Base-by-base conservation (phyloP, 2,329 filamentous ascomycete genomes). In the Trichoderma aggressivum region DNA sequence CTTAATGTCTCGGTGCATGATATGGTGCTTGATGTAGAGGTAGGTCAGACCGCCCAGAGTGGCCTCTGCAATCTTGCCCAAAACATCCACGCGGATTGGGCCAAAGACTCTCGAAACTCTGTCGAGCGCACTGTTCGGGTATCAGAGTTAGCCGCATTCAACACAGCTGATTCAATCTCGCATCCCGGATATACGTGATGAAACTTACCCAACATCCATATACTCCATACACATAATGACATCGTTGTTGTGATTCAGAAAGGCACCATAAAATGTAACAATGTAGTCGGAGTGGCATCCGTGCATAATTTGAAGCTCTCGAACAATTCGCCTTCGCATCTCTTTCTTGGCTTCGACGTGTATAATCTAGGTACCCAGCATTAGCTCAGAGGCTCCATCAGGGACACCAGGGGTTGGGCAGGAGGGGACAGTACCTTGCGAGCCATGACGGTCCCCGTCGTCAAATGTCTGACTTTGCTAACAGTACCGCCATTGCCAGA, bases 151-250 rank as follows among this genome's bases (percentile, higher is more conserved):
- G 60, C 24, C 36, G 30, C 34, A 26, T n/a, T 28, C 21, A 12
- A 11, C 6, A 7, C 10, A 21, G 10, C 7, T 21, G 32, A 30
- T 8, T 10, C 21, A 50, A 28, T 21, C 3, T 30, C 26, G n/a
- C 14, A 50, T 26, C 10, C 11, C 7, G 34, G 12, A 24, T 2
- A 24, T 16, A 36, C 7, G 16, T 10, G 12, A 34, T 8, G 12
- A 34, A 67, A 84, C 93, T 82, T 87, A 98, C 96, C 96, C 96
- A 80, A 95, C 94, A 82, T 99, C 96, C 94, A 97, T 97, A 80
- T 99, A 98, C 81, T 99, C 96, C 96, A 99, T 99, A 82, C 96
- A 99, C 91, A 99, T 95, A 76, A 98, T 97, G 72, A 99, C 97
- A 83, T 99, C 96, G 79, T 97, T 95, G 73, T 94, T 94, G 79